Base-by-base conservation (phyloP, 345 rosid genomes). In the Clarkia xantiana region DNA sequence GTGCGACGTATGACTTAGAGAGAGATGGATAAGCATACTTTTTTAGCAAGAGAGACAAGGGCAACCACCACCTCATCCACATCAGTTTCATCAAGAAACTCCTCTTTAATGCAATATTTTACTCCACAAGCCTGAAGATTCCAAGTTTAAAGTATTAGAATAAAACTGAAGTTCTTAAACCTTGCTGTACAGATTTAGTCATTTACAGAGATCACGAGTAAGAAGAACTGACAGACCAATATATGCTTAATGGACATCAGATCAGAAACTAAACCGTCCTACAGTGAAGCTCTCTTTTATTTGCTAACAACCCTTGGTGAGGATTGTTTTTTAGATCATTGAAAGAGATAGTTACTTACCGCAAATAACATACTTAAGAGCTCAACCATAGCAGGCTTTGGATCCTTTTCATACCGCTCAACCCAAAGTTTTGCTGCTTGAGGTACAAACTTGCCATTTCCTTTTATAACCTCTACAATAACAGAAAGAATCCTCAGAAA, bases 21-120 rank as follows among this genome's bases (percentile, higher is more conserved):
- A 42, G 12, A 10, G 11, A 38, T 6, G 51, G 42, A 34, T 40
- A 4, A 60, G 63, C 58, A 75, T 77, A 91, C 98, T 16, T 62
- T 72, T 82, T 80, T 80, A 56, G 94, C 96, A 18, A 91, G 79
- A 75, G 78, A 73, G 70, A 91, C 98, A 53, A 91, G 96, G 58
- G 89, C 82, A 68, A 86, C 95, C 22, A 87, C 98, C 60, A 91
- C 96, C 60, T 86, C 94, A 63, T 86, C 98, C 44, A 91, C 96
- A 65, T 81, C 96, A 53, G 86, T 86, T 73, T 84, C 96, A 47
- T 91, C 90, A 54, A 86, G 80, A 49, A 67, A 64, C 56, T 84
- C 85, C 60, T 76, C 81, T 59, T 73, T 76, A 48, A 83, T 71
- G 62, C 59, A 57, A 63, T 71, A 86, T 55, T 80, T 86, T 58